phyloP scores from a whole-genome alignment of 2,329 filamentous ascomycete genomes.

The Curvularia verruculosa region DNA sequence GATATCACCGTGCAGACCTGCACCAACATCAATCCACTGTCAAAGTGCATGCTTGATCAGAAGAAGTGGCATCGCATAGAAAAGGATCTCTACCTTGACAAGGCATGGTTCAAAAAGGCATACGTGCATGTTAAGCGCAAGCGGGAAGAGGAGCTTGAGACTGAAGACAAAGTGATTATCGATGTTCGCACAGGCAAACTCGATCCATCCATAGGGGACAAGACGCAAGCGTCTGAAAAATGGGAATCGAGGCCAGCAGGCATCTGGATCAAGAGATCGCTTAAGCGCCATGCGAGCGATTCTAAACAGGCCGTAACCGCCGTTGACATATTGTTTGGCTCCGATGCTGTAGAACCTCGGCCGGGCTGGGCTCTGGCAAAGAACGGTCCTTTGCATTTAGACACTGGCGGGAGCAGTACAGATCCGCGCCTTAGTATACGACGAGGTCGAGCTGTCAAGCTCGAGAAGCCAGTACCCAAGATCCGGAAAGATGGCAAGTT shows the following conservation, averaged over 20 bases:
- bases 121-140: constrained; percentile 84
- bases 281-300: constrained; percentile 75
- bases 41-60: constrained; percentile 75
- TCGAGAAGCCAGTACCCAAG: constrained; percentile 73
- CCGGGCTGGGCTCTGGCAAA: constrained; percentile 82
- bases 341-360: constrained; percentile 89
- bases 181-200: constrained; percentile 77
- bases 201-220: constrained; percentile 67
- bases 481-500: constrained; percentile 91
- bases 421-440: constrained; percentile 79
- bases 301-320: constrained; percentile 76
- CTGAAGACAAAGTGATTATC: constrained; percentile 77
- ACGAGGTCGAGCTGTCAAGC: constrained; percentile 68
- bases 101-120: constrained; percentile 74
- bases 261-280: constrained; percentile 80
- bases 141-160: constrained; percentile 79
- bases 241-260: constrained; percentile 82
- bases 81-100: constrained; percentile 84
- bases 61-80: constrained; percentile 82
- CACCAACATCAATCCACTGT: constrained; percentile 73
- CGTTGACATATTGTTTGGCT: constrained; percentile 85
- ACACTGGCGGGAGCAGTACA: constrained; percentile 65
- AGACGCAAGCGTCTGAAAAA: constrained; percentile 62
- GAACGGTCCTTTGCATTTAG: constrained; percentile 67
- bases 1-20: constrained; percentile 82